Conservation (phyloP, 2,329 filamentous ascomycete species). For the Aureobasidium lini region DNA sequence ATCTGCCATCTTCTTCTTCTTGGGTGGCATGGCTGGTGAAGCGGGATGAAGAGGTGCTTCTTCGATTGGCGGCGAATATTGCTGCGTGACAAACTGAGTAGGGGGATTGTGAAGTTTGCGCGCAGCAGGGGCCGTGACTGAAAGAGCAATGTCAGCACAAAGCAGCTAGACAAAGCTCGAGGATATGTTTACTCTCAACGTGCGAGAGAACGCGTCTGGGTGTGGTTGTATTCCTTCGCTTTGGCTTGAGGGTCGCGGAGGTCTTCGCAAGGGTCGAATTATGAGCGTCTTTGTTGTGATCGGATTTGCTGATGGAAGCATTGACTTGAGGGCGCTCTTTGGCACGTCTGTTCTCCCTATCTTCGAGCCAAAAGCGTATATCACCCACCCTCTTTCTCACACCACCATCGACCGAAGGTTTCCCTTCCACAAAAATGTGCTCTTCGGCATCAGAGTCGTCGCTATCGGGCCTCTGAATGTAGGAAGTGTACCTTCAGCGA, state of each 20-base stretch:
- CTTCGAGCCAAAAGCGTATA: not conserved
- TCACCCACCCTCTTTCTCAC: not conserved
- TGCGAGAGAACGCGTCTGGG: not conserved
- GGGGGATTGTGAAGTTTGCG: not conserved
- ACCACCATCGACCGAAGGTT: not conserved
- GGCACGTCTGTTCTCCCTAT: not conserved
- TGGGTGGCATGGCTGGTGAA: not conserved
- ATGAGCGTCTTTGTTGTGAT: not conserved
- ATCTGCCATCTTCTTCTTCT: not conserved
- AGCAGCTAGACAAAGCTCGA: no score
- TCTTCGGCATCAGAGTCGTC: not conserved
- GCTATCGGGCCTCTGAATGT: not conserved
- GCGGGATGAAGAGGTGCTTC: not conserved
- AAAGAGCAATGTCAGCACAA: not conserved
- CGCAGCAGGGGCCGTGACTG: not conserved
- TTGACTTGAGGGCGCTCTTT: not conserved
- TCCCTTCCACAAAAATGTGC: not conserved
- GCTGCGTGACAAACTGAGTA: not conserved
- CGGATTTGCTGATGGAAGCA: not conserved
- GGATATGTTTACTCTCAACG: not conserved
- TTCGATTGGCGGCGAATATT: not conserved
- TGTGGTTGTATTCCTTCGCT: not conserved
- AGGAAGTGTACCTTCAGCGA: not conserved
- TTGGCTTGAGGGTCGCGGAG: not conserved
- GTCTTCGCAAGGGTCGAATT: not conserved